Evolutionary conservation across 371 early-diverging fungal species (phyloP), one percentile per base, ranked within the genome.

Genomic region (Circinella umbellata): DNA sequence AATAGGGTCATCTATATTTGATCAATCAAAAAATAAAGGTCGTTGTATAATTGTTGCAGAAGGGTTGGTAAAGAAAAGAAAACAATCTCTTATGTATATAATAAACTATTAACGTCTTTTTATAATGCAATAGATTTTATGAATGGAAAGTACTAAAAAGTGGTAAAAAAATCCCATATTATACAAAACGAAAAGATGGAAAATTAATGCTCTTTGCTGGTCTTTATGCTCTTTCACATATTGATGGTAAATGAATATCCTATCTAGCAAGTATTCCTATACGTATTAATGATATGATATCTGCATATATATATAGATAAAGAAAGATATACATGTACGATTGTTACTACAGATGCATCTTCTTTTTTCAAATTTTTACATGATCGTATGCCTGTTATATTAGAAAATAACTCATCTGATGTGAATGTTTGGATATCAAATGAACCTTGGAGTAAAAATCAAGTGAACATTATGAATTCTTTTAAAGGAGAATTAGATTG

Each of bases 301-400:
- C n/a, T n/a, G n/a, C n/a, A n/a, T 18, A 15, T 35, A 51, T 51
- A 38, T 17, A 55, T 65, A 72, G 73, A 47, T 7, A 35, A 68
- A 20, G 27, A 37, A 4, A 14, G 70, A 14, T 71, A 71, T 60
- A 86, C 85, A 10, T 89, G 85, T 53, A 83, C 88, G 1, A 89
- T 91, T 27, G 76, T 92, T 63, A 93, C 93, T 13, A 89, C 89
- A 3, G 68, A 73, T 15, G 69, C 87, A 3, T 81, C 87, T 0
- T 65, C 73, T 0, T 76, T 73, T 4, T 76, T 92, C 35, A 72
- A 76, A 11, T 88, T 80, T 76, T 72, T 93, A 1, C 93, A 93
- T 69, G 86, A 89, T 67, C 85, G 93, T 1, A 91, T 93, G 91
- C 93, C 93, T 17, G 92, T 90, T 38, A 86, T 93, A 63, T 75